These are phyloP conservation scores for Phoma sp. DNA, from an alignment of 2,329 filamentous ascomycete species.

Conservation along the genomic window DNA sequence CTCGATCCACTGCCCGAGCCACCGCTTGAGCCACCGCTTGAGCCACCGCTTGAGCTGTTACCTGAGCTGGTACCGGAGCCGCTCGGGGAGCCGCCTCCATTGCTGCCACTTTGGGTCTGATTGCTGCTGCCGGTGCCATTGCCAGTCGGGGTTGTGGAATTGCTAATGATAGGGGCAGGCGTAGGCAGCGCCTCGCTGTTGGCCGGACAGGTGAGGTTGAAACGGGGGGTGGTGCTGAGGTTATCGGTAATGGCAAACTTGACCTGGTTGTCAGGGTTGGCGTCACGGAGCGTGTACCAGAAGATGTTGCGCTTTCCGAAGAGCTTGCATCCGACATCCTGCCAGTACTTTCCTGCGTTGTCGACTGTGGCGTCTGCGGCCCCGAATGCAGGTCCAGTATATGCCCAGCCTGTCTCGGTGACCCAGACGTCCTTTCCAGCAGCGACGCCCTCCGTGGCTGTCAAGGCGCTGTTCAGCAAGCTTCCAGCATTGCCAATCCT, in stretches of 20 bases:
- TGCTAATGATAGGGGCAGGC: slow-evolving; percentile 21
- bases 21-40: too few species aligned
- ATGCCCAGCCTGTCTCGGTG: slow-evolving; percentile 49
- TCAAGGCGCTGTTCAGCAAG: slow-evolving; percentile 37
- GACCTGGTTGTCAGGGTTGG: slow-evolving; percentile 63
- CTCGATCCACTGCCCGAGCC: too few species aligned
- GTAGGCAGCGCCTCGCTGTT: slow-evolving; percentile 22
- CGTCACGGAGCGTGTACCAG: slow-evolving; percentile 46
- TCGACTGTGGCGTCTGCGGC: slow-evolving; percentile 35
- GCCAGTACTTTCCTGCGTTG: slow-evolving; percentile 43
- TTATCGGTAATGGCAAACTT: slow-evolving; percentile 64
- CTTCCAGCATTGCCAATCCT: slow-evolving; percentile 51
- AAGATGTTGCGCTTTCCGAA: slow-evolving; percentile 44
- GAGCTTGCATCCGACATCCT: slow-evolving; percentile 41
- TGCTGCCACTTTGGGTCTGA: slow-evolving; percentile 5
- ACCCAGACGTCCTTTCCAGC: slow-evolving; percentile 46
- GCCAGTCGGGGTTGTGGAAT: slow-evolving; percentile 22
- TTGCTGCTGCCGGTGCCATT: slow-evolving; percentile 20
- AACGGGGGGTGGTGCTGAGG: slow-evolving; percentile 58
- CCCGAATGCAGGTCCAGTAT: slow-evolving; percentile 38
- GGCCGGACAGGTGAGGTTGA: slow-evolving; percentile 59
- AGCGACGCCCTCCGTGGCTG: slow-evolving; percentile 37
- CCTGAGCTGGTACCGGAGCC: background rate
- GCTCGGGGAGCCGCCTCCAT: slow-evolving; percentile 3
- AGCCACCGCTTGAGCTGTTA: too few species aligned